These are phyloP conservation scores for Ophiostoma piceae DNA, from an alignment of 2,329 filamentous ascomycete species.

Conservation along the genomic window DNA sequence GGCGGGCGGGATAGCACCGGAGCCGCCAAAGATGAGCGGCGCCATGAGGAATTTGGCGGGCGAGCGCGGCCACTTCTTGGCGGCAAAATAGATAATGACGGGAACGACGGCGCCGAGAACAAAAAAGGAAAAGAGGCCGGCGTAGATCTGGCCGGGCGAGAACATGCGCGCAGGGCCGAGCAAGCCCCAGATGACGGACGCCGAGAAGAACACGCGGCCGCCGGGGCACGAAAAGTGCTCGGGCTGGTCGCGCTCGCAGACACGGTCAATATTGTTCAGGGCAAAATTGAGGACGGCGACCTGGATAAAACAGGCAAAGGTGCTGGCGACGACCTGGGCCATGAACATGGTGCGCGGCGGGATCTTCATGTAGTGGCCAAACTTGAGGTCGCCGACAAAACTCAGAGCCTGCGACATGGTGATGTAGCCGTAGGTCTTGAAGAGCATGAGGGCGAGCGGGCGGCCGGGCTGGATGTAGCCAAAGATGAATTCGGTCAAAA, in stretches of 20 bases:
- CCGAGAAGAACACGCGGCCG: conserved; percentile 60
- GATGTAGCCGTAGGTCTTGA: conserved; percentile 69
- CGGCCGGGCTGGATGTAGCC: conserved; percentile 68
- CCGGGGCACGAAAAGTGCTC: conserved; percentile 60
- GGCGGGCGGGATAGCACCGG: conserved; percentile 56
- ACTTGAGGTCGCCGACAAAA: conserved; percentile 61
- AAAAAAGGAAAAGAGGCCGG: conserved; percentile 56
- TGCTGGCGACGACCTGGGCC: conserved; percentile 60
- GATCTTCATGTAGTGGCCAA: conserved; percentile 64
- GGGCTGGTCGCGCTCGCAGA: conserved; percentile 55
- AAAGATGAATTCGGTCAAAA: conserved; percentile 67
- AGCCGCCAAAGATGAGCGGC: conserved; percentile 58
- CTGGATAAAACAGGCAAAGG: conserved; percentile 62
- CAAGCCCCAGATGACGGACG: conserved; percentile 63
- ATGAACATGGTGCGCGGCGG: conserved; percentile 63
- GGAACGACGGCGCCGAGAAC: conserved; percentile 50
- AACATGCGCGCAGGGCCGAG: conserved; percentile 61
- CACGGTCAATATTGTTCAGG: conserved; percentile 54
- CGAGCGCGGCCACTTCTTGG: conserved; percentile 48
- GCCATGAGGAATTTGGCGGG: conserved; percentile 52
- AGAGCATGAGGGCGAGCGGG: conserved; percentile 71
- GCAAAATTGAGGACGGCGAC: conserved; percentile 59
- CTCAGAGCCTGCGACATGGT: conserved; percentile 61
- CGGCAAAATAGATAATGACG: conserved; percentile 46
- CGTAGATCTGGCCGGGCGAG: conserved; percentile 58